Conservation (phyloP, 164 flowering plant species). For the Vitis vinifera region DNA sequence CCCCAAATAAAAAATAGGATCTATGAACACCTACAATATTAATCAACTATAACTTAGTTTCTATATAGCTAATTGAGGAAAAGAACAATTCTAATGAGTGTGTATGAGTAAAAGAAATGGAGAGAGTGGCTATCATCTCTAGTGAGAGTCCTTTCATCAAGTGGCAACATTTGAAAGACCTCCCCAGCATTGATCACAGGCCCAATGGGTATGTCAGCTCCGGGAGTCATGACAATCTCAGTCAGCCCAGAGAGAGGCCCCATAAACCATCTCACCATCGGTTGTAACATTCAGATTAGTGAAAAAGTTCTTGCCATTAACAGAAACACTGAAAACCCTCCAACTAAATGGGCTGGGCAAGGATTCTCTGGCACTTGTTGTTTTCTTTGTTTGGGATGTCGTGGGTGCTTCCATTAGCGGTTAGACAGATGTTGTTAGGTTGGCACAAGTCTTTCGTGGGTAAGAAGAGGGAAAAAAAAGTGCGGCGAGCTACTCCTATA, state of each 20-base stretch:
- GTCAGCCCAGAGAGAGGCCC: conserved; percentile 79
- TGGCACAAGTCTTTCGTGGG: too few relatives aligned
- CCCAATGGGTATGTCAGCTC: conserved; percentile 51
- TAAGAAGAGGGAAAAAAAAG: too few relatives aligned
- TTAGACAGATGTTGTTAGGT: too few relatives aligned
- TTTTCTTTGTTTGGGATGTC: too few relatives aligned
- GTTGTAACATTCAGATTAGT: conserved; percentile 58
- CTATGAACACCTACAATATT: too few relatives aligned
- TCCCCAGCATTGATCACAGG: conserved; percentile 87
- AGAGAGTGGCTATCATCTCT: conserved; percentile 61
- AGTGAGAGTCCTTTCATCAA: conserved; percentile 57
- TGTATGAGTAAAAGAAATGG: too few relatives aligned
- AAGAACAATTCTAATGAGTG: neutral
- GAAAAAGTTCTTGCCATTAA: conserved; percentile 64
- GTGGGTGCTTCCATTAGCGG: too few relatives aligned
- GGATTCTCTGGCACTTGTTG: too few relatives aligned
- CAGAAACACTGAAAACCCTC: conserved; percentile 68
- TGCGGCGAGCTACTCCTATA: too few relatives aligned
- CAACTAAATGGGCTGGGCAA: conserved; percentile 62
- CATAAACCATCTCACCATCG: conserved; percentile 54
- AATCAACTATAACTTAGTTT: too few relatives aligned
- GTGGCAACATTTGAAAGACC: conserved; percentile 55
- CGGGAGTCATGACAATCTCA: conserved; percentile 48
- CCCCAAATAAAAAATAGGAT: too few relatives aligned
- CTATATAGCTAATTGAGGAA: neutral